phyloP scores from a whole-genome alignment of 306 rosid genomes.

The Aeschynomene evenia region DNA sequence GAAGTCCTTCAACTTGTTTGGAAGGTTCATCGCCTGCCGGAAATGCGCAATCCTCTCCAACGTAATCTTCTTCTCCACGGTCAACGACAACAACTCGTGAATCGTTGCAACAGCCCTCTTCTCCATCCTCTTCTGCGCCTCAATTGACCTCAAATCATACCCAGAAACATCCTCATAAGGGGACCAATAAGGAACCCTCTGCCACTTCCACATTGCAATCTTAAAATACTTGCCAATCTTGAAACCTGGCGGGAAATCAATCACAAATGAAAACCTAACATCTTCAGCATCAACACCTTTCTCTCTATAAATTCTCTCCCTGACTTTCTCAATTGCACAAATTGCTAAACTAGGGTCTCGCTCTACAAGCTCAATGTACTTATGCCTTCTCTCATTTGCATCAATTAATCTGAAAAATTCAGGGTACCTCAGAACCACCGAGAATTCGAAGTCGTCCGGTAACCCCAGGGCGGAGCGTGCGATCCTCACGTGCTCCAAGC shows the following conservation, averaged over 20 bases:
- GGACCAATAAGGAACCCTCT: slow-evolving; percentile 84
- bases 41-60: slow-evolving; percentile 91
- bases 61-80: slow-evolving; percentile 84
- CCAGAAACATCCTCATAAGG: slow-evolving; percentile 80
- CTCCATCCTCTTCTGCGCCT: slow-evolving; percentile 91
- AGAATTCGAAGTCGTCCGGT: slow-evolving; percentile 80
- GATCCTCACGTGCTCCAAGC: slow-evolving; percentile 81
- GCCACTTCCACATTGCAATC: slow-evolving; percentile 94
- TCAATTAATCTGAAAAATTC: slow-evolving; percentile 63
- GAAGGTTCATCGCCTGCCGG: slow-evolving; percentile 70
- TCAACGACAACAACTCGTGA: slow-evolving; percentile 73
- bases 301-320: slow-evolving; percentile 80
- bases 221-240: slow-evolving; percentile 80
- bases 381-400: slow-evolving; percentile 73
- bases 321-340: slow-evolving; percentile 68
- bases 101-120: slow-evolving; percentile 79
- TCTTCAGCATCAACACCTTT: slow-evolving; percentile 77
- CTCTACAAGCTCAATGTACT: slow-evolving; percentile 71
- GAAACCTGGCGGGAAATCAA: slow-evolving; percentile 88
- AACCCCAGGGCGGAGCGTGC: slow-evolving; percentile 69
- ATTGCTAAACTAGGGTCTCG: slow-evolving; percentile 44
- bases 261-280: slow-evolving; percentile 65
- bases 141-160: slow-evolving; percentile 78
- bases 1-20: slow-evolving; percentile 79
- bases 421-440: slow-evolving; percentile 71